Conservation (phyloP, 129 eudicot species). For the Arctium lappa region DNA sequence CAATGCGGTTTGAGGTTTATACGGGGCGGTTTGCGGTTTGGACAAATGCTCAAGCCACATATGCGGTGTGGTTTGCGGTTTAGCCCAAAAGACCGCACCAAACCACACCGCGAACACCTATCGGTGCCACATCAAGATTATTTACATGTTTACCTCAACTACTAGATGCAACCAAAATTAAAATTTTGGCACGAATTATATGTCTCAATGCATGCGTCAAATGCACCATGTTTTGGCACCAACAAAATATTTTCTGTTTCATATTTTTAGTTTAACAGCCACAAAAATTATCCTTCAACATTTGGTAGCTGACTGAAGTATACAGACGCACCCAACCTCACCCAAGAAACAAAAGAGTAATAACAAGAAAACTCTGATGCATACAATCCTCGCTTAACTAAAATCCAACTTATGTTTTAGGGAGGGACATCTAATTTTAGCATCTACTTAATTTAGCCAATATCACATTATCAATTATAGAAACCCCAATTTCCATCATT, state of each 20-base stretch:
- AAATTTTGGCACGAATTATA: too few species aligned
- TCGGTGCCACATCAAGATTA: too few species aligned
- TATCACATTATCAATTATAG: background rate
- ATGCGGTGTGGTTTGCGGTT: too few species aligned
- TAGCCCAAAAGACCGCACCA: too few species aligned
- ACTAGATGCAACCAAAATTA: too few species aligned
- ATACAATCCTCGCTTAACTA: background rate
- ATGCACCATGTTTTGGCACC: background rate
- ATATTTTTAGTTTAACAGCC: background rate
- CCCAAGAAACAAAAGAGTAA: background rate
- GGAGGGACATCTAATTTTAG: background rate
- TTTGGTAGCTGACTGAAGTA: background rate
- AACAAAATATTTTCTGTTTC: background rate
- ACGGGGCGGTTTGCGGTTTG: too few species aligned
- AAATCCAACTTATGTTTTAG: background rate
- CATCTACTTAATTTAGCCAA: background rate
- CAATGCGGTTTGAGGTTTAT: too few species aligned
- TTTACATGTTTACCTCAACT: too few species aligned
- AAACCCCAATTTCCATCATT: background rate
- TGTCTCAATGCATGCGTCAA: too few species aligned
- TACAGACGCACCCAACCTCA: background rate
- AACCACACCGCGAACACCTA: too few species aligned
- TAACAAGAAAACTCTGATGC: background rate
- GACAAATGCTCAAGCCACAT: too few species aligned
- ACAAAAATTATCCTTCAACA: background rate